A percentile compares a stretch with the other conserved stretches of the same genome.
phyloP scores from a whole-genome alignment of 73 alveolate species.

The Chromera velia region DNA sequence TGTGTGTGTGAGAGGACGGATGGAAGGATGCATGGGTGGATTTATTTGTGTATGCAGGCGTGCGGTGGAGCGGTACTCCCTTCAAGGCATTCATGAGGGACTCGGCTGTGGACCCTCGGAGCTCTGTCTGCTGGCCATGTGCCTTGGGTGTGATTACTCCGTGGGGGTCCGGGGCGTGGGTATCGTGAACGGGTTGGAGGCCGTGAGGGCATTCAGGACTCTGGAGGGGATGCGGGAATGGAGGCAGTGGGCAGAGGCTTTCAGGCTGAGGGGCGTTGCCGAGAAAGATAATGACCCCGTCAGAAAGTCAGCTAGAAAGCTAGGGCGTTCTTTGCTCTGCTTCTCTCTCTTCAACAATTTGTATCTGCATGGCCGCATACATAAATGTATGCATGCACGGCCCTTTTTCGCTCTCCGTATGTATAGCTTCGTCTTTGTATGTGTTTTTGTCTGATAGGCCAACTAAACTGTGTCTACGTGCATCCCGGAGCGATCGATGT shows the following conservation, averaged over 20 bases:
- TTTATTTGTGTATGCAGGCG: too few relatives aligned
- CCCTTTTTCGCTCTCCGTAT: too few relatives aligned
- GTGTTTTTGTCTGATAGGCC: too few relatives aligned
- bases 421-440: too few relatives aligned
- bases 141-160: conserved; percentile 72
- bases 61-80: conserved; percentile 36
- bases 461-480: too few relatives aligned
- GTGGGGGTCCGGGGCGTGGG: conserved; percentile 71
- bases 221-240: background rate
- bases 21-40: too few relatives aligned
- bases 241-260: background rate
- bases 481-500: too few relatives aligned
- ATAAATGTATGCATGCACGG: background rate
- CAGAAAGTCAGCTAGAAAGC: background rate
- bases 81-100: conserved; percentile 22
- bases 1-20: too few relatives aligned
- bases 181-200: conserved; percentile 60
- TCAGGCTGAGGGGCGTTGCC: background rate
- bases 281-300: background rate
- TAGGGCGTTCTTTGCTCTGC: background rate
- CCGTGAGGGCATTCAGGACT: conserved; percentile 18
- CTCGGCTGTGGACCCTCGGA: conserved; percentile 46
- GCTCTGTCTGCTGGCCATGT: conserved; percentile 50
- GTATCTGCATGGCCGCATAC: background rate
- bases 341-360: too few relatives aligned